Evolutionary conservation across 441 rosid genomes (phyloP).

Genomic region (Erodium chrysanthum): DNA sequence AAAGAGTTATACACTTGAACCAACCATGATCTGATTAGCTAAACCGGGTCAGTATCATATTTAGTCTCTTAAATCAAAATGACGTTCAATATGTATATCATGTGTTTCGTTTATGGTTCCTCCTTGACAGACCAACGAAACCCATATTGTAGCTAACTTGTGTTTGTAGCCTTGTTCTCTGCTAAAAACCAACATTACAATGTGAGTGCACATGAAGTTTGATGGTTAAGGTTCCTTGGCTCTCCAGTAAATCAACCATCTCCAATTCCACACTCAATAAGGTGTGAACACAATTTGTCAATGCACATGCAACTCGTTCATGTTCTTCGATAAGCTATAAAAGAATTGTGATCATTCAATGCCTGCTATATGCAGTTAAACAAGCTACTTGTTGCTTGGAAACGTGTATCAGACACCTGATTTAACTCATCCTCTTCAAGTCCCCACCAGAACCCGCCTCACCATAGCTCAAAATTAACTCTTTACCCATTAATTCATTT

Average conservation of each 20-base stretch:
- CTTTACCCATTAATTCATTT: no score
- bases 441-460: no score
- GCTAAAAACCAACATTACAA: not conserved
- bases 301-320: not conserved
- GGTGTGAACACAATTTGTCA: no score
- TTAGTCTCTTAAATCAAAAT: no score
- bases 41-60: not conserved
- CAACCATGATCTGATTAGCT: no score
- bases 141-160: not conserved
- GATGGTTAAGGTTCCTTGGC: not conserved
- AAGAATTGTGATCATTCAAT: not conserved
- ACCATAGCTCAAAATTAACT: no score
- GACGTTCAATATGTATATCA: no score
- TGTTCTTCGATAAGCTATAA: not conserved
- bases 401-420: not conserved
- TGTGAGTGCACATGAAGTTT: not conserved
- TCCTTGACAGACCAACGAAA: no score
- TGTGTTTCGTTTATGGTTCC: no score
- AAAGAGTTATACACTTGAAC: no score
- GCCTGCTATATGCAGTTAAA: not conserved
- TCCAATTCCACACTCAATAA: not conserved
- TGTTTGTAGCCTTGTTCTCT: not conserved
- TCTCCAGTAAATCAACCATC: not conserved
- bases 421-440: no score
- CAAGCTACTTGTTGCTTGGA: not conserved